These are phyloP conservation scores for Cladophialophora chaetospira DNA, from an alignment of 2,329 filamentous ascomycete species.

Conservation along the genomic window DNA sequence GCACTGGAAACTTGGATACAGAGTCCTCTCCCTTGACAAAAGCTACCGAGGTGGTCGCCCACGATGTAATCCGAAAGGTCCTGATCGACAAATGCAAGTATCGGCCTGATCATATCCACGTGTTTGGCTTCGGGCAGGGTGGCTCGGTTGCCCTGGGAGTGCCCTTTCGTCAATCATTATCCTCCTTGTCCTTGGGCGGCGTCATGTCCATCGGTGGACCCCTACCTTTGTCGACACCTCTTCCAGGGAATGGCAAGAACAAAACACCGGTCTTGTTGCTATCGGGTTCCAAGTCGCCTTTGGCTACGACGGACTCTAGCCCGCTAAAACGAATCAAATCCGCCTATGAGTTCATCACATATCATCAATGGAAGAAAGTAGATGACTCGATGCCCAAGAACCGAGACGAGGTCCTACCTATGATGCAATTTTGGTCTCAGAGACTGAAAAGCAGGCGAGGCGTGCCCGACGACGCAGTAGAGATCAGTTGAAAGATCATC, in stretches of 20 bases:
- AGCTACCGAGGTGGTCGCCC: conserved; percentile 51
- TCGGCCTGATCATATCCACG: conserved; percentile 59
- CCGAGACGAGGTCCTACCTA: conserved; percentile 81
- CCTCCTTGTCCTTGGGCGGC: conserved; percentile 39
- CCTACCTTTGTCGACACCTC: conserved; percentile 41
- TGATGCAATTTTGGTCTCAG: conserved; percentile 73
- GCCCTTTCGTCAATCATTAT: conserved; percentile 48
- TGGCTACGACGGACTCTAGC: conserved; percentile 60
- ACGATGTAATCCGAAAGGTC: conserved; percentile 54
- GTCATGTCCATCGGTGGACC: conserved; percentile 48
- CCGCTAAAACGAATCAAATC: conserved; percentile 65
- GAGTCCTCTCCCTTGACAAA: conserved; percentile 62
- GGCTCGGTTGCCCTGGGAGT: conserved; percentile 63
- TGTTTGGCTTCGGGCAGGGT: conserved; percentile 70
- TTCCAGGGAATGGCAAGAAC: conserved; percentile 38
- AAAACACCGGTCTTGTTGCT: conserved; percentile 47
- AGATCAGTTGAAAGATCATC: conserved; percentile 35
- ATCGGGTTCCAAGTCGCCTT: conserved; percentile 41
- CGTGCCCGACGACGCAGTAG: conserved; percentile 49
- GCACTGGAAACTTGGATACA: conserved; percentile 57
- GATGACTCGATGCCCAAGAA: conserved; percentile 82
- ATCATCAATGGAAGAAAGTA: conserved; percentile 67
- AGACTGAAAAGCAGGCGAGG: conserved; percentile 47
- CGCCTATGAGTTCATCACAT: conserved; percentile 67
- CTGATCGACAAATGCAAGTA: conserved; percentile 62